These are phyloP conservation scores for Tephrocybe sp. DNA, from an alignment of 768 basidiomycete genomes.

Conservation along the genomic window DNA sequence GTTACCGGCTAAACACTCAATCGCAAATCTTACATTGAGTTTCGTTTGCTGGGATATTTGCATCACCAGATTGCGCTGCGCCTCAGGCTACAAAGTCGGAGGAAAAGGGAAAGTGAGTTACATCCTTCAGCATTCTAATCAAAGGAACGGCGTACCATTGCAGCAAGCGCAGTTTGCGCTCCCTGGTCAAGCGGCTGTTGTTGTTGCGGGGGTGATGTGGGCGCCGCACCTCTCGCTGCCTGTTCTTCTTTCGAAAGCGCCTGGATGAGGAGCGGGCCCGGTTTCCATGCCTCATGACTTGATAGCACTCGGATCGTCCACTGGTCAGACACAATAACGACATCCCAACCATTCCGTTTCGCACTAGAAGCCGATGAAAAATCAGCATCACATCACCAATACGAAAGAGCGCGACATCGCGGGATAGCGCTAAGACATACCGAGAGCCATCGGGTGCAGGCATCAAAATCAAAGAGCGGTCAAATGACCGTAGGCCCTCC, in stretches of 20 bases:
- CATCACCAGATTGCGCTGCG: constrained; percentile 68
- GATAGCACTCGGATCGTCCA: constrained; percentile 84
- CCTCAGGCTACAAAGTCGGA: constrained; percentile 58
- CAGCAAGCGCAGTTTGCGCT: constrained; percentile 51
- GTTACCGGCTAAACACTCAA: constrained; percentile 86
- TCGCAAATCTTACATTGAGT: constrained; percentile 75
- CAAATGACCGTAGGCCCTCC: constrained; percentile 87
- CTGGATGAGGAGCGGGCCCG: constrained; percentile 74
- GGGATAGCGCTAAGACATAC: constrained; percentile 46
- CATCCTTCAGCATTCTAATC: background rate
- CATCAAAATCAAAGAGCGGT: constrained; percentile 85
- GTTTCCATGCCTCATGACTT: constrained; percentile 75
- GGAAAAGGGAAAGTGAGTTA: constrained; percentile 1
- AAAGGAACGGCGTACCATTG: constrained; percentile 50
- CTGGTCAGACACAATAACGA: constrained; percentile 87
- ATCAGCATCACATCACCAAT: background rate
- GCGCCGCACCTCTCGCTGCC: constrained; percentile 22
- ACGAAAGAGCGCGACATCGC: constrained; percentile 10
- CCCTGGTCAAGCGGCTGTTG: constrained; percentile 42
- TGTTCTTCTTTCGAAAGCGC: constrained; percentile 33
- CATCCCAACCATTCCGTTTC: constrained; percentile 83
- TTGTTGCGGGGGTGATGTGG: constrained; percentile 27
- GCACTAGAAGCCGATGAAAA: constrained; percentile 46
- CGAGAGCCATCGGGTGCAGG: constrained; percentile 79
- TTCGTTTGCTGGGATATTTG: constrained; percentile 73